Evolutionary conservation across 768 basidiomycete genomes (phyloP).

Genomic region (Agrocybe pediades): DNA sequence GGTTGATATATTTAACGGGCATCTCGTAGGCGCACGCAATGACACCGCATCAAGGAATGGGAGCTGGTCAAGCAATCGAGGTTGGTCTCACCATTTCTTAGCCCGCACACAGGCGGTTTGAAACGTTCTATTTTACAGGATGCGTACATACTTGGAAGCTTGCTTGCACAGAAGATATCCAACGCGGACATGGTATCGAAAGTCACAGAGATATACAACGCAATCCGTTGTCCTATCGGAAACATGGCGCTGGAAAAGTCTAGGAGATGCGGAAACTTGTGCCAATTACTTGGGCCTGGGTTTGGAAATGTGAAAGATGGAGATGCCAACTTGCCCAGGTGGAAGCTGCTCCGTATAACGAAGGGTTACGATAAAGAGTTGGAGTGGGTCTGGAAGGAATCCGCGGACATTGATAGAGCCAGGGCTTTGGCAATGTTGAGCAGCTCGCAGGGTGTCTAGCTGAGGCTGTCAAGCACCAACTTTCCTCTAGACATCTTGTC

Average conservation of each 20-base stretch:
- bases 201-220: conserved; percentile 29
- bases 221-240: conserved; percentile 25
- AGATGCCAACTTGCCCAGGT: conserved; percentile 19
- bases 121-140: conserved; percentile 26
- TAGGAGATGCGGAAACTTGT: conserved; percentile 18
- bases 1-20: neutral
- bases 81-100: conserved; percentile 8
- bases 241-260: conserved; percentile 25
- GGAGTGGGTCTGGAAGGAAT: conserved; percentile 29
- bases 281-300: conserved; percentile 24
- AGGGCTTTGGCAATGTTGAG: conserved; percentile 19
- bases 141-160: conserved; percentile 35
- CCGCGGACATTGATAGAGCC: conserved; percentile 25
- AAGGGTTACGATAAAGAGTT: conserved; percentile 20
- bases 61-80: conserved; percentile 32
- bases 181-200: conserved; percentile 20
- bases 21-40: conserved; percentile 32
- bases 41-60: conserved; percentile 32
- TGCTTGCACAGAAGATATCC: conserved; percentile 18
- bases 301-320: conserved; percentile 27
- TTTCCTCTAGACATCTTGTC: too few species aligned
- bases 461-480: too few species aligned
- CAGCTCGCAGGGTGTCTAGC: neutral
- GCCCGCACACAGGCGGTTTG: neutral
- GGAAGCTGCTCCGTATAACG: conserved; percentile 20